Percentiles rank a stretch among this genome's conserved stretches.
Evolutionary conservation across 176 grass and related monocot genomes (phyloP).

Genomic region (Themeda triandra): DNA sequence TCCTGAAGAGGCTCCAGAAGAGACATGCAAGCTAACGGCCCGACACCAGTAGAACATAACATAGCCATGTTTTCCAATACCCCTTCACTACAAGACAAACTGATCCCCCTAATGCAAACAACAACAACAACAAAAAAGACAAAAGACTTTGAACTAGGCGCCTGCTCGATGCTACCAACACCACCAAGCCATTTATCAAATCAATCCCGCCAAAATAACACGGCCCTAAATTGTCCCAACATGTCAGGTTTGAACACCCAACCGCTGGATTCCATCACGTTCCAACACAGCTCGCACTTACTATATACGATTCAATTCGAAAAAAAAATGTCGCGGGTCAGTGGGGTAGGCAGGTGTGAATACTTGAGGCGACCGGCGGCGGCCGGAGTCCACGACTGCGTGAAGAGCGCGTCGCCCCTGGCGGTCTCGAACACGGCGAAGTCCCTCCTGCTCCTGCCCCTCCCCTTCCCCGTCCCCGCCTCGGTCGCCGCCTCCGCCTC

Average conservation of each 20-base stretch:
- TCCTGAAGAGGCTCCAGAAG: background rate
- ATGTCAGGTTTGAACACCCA: background rate
- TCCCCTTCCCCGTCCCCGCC: constrained; percentile 5
- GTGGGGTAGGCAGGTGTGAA: background rate
- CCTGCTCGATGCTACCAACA: constrained; percentile 18
- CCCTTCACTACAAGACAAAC: constrained; percentile 20
- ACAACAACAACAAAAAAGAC: background rate
- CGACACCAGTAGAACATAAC: background rate
- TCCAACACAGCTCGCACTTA: background rate
- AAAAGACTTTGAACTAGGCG: background rate
- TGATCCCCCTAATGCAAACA: background rate
- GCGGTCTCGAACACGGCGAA: constrained; percentile 62
- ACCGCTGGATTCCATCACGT: background rate
- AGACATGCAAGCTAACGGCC: background rate
- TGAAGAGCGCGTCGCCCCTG: constrained; percentile 78
- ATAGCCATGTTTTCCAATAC: background rate
- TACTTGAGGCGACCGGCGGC: constrained; percentile 30
- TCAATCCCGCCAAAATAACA: constrained; percentile 24
- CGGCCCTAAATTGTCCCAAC: background rate
- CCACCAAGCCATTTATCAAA: background rate
- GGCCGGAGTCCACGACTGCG: constrained; percentile 79
- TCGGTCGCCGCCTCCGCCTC: background rate
- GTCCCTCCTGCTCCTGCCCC: constrained; percentile 49
- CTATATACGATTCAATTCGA: background rate
- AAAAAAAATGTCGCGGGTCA: no score